These are phyloP conservation scores for Penicillium ochrochloron DNA, from an alignment of 495 filamentous ascomycete genomes.

Conservation along the genomic window DNA sequence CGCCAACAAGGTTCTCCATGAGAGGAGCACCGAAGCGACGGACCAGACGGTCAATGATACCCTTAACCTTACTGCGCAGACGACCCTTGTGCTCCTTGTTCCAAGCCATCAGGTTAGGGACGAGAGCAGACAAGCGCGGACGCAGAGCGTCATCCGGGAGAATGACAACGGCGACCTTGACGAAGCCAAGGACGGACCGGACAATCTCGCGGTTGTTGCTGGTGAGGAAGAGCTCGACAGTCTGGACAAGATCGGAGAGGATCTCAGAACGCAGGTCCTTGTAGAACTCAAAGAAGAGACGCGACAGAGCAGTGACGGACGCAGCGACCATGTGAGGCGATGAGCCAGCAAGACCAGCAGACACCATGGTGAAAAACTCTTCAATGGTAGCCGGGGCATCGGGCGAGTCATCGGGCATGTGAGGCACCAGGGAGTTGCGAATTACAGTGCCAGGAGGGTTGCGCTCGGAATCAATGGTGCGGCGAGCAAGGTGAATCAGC, in stretches of 20 bases:
- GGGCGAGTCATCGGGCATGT: constrained; percentile 83
- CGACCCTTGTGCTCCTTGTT: constrained; percentile 96
- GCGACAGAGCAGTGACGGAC: constrained; percentile 86
- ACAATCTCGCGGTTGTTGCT: constrained; percentile 97
- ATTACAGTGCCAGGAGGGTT: constrained; percentile 71
- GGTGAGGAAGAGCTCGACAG: constrained; percentile 91
- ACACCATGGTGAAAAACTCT: constrained; percentile 98
- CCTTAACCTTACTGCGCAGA: constrained; percentile 94
- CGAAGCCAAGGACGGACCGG: constrained; percentile 87
- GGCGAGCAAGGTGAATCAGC: constrained; percentile 83
- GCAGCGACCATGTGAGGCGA: constrained; percentile 96
- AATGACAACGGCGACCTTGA: constrained; percentile 91
- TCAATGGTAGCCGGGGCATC: constrained; percentile 77
- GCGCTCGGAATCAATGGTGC: constrained; percentile 62
- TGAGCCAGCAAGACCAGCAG: constrained; percentile 86
- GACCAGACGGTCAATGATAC: constrained; percentile 92
- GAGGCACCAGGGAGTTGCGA: constrained; percentile 78
- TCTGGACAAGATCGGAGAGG: constrained; percentile 80
- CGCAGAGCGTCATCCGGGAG: constrained; percentile 76
- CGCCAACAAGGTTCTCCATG: constrained; percentile 72
- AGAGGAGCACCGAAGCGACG: constrained; percentile 82
- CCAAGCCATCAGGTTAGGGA: constrained; percentile 93
- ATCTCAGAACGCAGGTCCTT: constrained; percentile 59
- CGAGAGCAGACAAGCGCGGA: constrained; percentile 70
- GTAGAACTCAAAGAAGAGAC: constrained; percentile 89